These are phyloP conservation scores for Nakaseomyces nivariensis DNA, from an alignment of 1,139 yeast species.

Conservation along the genomic window DNA sequence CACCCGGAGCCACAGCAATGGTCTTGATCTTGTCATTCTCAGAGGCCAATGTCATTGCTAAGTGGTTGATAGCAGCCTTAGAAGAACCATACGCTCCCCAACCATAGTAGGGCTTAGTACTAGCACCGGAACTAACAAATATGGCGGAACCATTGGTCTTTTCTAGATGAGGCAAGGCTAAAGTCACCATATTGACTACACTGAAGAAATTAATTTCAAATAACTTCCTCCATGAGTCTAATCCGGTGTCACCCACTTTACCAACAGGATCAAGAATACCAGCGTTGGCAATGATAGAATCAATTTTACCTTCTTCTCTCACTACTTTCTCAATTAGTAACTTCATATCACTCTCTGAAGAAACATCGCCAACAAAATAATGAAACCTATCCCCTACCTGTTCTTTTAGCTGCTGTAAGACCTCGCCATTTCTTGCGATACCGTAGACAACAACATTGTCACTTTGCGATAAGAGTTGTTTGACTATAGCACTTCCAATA, in stretches of 20 bases:
- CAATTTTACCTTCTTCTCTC: slow-evolving; percentile 41
- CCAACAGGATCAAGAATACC: slow-evolving; percentile 77
- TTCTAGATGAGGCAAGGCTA: slow-evolving; percentile 20
- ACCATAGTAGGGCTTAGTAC: slow-evolving; percentile 34
- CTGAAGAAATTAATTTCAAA: slow-evolving; percentile 78
- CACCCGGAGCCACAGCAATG: slow-evolving; percentile 83
- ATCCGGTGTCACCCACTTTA: slow-evolving; percentile 32
- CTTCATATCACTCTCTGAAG: slow-evolving; percentile 36
- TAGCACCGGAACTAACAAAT: slow-evolving; percentile 81
- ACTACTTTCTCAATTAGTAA: slow-evolving; percentile 42
- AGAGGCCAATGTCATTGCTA: slow-evolving; percentile 53
- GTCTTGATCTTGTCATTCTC: slow-evolving; percentile 52
- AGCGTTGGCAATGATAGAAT: slow-evolving; percentile 75
- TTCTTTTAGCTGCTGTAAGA: slow-evolving; percentile 36
- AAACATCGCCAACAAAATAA: slow-evolving; percentile 58
- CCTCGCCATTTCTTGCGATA: slow-evolving; percentile 54
- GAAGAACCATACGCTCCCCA: slow-evolving; percentile 91
- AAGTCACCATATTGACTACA: slow-evolving; percentile 46
- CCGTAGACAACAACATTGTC: slow-evolving; percentile 58
- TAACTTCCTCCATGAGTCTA: slow-evolving; percentile 50
- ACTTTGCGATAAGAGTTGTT: slow-evolving; percentile 37
- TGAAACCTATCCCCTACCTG: slow-evolving; percentile 45
- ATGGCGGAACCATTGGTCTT: slow-evolving; percentile 36
- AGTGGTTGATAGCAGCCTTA: slow-evolving; percentile 79
- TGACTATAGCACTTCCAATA: slow-evolving; percentile 62